Evolutionary conservation across 2,329 filamentous ascomycete species (phyloP).

Genomic region (Dothiorella sarmentorum): DNA sequence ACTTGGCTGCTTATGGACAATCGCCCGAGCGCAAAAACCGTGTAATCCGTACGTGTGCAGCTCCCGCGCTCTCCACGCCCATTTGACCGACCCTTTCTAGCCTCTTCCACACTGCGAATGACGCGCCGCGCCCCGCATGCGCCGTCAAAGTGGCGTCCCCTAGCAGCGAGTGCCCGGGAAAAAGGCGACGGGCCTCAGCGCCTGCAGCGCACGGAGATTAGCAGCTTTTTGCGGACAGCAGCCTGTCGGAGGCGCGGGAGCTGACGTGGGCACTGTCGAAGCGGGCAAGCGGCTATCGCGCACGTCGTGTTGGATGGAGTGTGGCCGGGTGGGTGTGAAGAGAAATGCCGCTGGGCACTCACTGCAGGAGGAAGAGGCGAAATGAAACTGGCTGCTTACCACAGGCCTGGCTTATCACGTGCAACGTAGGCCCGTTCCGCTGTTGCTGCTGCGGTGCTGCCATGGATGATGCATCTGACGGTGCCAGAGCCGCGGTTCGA

Average conservation of each 20-base stretch:
- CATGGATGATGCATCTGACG: background rate
- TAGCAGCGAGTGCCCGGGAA: background rate
- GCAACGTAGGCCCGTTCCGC: background rate
- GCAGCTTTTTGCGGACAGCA: background rate
- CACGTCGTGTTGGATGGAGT: background rate
- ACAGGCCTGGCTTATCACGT: too few species aligned
- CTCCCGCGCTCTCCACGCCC: background rate
- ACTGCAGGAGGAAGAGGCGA: too few species aligned
- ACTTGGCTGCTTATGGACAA: slow-evolving; percentile 6
- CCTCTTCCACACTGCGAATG: slow-evolving; percentile 10
- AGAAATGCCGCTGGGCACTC: background rate
- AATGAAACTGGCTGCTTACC: too few species aligned
- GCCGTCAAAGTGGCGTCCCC: slow-evolving; percentile 8
- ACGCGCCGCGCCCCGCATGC: slow-evolving; percentile 8
- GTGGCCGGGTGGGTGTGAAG: background rate
- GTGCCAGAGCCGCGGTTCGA: slow-evolving; percentile 1
- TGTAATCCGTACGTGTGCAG: background rate
- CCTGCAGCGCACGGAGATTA: slow-evolving; percentile 1
- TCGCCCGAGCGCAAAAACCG: background rate
- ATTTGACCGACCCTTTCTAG: background rate
- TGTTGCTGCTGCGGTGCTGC: too few species aligned
- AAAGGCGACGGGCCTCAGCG: background rate
- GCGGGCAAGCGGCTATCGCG: background rate
- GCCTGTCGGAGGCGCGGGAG: background rate
- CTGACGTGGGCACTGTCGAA: background rate